Evolutionary conservation across 768 basidiomycete species (phyloP).

Genomic region (Fibroporia radiculosa): DNA sequence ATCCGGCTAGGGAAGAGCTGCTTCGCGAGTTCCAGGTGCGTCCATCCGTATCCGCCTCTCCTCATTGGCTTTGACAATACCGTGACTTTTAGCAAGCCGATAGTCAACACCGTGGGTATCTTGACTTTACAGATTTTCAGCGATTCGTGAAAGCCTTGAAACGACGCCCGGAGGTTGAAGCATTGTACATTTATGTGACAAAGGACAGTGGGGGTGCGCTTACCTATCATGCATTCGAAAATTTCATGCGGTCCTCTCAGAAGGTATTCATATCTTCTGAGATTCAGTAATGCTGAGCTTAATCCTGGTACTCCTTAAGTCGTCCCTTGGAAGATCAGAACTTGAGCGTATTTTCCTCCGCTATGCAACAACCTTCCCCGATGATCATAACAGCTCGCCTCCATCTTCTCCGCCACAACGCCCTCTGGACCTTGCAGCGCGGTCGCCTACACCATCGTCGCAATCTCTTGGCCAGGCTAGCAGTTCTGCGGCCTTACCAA

Average conservation of each 20-base stretch:
- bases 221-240: conserved; percentile 32
- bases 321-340: conserved; percentile 21
- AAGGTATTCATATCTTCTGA: conserved; percentile 38
- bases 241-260: conserved; percentile 47
- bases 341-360: conserved; percentile 31
- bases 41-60: conserved; percentile 6
- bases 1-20: conserved; percentile 45
- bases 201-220: conserved; percentile 25
- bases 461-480: conserved; percentile 1
- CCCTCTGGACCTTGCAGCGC: conserved; percentile 21
- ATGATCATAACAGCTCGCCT: conserved; percentile 1
- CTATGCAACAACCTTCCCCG: conserved; percentile 19
- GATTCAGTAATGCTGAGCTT: conserved; percentile 15
- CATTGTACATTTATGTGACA: conserved; percentile 43
- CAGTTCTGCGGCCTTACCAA: conserved; percentile 3
- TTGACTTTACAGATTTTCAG: conserved; percentile 77
- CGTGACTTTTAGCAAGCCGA: conserved; percentile 59
- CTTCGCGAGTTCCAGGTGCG: conserved; percentile 49
- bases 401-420: conserved; percentile 18
- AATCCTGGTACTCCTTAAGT: too few species aligned
- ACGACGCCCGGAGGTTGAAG: conserved; percentile 73
- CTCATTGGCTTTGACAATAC: neutral
- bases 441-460: conserved; percentile 6
- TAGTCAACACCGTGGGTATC: conserved; percentile 39
- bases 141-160: conserved; percentile 78